Evolutionary conservation across 2,329 filamentous ascomycete species (phyloP), one percentile per base, ranked within the genome.

Genomic region (Botrytis hyacinthi): DNA sequence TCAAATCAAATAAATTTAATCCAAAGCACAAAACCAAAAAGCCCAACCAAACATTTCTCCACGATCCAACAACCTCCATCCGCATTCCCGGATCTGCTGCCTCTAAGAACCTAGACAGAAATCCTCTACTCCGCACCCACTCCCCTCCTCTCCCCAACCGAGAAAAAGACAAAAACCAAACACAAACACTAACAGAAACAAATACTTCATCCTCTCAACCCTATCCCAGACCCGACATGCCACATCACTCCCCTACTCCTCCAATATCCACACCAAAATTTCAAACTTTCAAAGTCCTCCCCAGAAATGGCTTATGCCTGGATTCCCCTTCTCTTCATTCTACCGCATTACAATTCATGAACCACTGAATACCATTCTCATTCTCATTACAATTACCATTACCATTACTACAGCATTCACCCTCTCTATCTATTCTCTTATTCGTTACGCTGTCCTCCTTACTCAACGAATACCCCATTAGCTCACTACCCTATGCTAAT

Each of bases 291-390:
- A 5, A n/a, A 51, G 0, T 18, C 8, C 10, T 26, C 6, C 26
- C 4, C 14, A 35, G 16, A 4, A 32, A 6, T 12, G 4, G 4
- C 29, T 35, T 22, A 8, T 18, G 16, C 8, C 8, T 35, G 3
- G 29, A 35, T 35, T 22, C 8, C 54, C n/a, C n/a, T 35, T 29
- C 12, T 18, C 29, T 8, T 35, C 18, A 5, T 59, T 35, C 8
- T 3, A 18, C 18, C 29, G 5, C n/a, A 54, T 54, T 22, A 4
- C 0, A n/a, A 14, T 51, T 14, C 26, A 14, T 0, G 0, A n/a
- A 16, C 1, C 22, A n/a, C 48, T 51, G 4, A 0, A 48, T 26
- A 48, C 3, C 51, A 29, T 54, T 54, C n/a, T 26, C 9, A 54
- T 51, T 37, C 8, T 1, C 10, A 51, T 26, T 51, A 0, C 48